Conservation (phyloP, 2,329 filamentous ascomycete species). For the Diplodia intermedia region DNA sequence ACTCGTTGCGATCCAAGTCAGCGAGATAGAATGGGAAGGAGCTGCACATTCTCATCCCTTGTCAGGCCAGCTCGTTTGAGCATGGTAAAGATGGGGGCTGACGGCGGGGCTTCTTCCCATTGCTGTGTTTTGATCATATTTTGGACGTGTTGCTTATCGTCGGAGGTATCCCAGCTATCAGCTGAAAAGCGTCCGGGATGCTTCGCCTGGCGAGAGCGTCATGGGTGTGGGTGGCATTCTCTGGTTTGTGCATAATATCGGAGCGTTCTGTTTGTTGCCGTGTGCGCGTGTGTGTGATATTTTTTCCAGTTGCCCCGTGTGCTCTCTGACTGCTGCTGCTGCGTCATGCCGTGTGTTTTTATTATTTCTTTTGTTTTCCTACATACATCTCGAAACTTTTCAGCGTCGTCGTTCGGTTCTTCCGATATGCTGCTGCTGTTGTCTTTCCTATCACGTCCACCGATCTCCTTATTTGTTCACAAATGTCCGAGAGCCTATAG, state of each 20-base stretch:
- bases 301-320: slow-evolving; percentile 4
- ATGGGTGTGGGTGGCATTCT: slow-evolving; percentile 20
- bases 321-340: slow-evolving; percentile 7
- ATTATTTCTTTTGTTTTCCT: neutral
- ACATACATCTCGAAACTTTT: neutral
- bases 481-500: neutral
- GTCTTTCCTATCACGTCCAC: neutral
- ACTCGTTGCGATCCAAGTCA: neutral
- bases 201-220: slow-evolving; percentile 15
- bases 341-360: slow-evolving; percentile 18
- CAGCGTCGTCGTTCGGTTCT: neutral
- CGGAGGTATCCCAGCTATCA: slow-evolving; percentile 28
- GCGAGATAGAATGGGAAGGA: slow-evolving; percentile 1
- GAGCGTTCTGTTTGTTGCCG: slow-evolving; percentile 16
- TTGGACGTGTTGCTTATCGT: slow-evolving; percentile 15
- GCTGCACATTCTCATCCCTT: neutral
- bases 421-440: slow-evolving; percentile 1
- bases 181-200: neutral
- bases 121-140: slow-evolving; percentile 3
- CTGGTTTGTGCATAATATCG: slow-evolving; percentile 31
- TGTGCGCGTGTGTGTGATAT: slow-evolving; percentile 10
- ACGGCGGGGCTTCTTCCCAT: neutral
- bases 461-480: neutral
- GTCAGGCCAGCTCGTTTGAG: neutral
- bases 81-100: too few species aligned